Conservation (phyloP, 805 yeast genomes). For the Candida anglica region DNA sequence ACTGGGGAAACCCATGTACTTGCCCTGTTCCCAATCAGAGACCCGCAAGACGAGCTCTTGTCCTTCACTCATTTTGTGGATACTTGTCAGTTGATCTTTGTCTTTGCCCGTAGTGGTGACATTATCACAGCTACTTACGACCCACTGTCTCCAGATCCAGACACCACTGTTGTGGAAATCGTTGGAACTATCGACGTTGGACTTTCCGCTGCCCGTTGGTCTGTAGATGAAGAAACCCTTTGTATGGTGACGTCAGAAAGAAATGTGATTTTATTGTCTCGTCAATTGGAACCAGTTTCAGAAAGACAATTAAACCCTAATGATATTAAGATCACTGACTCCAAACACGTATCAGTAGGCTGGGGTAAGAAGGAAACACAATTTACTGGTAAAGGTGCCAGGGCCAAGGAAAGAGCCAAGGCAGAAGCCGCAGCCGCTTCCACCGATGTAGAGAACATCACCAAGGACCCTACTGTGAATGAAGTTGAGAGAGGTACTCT, state of each 20-base stretch:
- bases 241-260: conserved; percentile 61
- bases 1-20: conserved; percentile 54
- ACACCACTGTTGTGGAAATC: conserved; percentile 60
- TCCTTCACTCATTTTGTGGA: conserved; percentile 71
- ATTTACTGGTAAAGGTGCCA: conserved; percentile 90
- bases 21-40: conserved; percentile 55
- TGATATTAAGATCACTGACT: conserved; percentile 56
- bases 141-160: conserved; percentile 38
- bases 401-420: conserved; percentile 65
- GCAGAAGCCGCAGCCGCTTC: conserved; percentile 57
- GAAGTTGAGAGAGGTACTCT: conserved; percentile 65
- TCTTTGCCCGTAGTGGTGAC: conserved; percentile 75
- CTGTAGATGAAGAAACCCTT: conserved; percentile 86
- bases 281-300: conserved; percentile 73
- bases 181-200: conserved; percentile 84
- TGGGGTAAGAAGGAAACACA: conserved; percentile 99
- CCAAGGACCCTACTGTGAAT: conserved; percentile 84
- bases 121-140: conserved; percentile 65
- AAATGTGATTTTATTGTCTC: conserved; percentile 62
- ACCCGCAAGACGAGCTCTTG: conserved; percentile 31
- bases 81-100: conserved; percentile 57
- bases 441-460: too few relatives aligned
- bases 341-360: conserved; percentile 91
- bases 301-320: conserved; percentile 56
- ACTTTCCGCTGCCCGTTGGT: conserved; percentile 73